Base-by-base conservation (phyloP, 306 rosid genomes). In the Lathyrus oleraceus region DNA sequence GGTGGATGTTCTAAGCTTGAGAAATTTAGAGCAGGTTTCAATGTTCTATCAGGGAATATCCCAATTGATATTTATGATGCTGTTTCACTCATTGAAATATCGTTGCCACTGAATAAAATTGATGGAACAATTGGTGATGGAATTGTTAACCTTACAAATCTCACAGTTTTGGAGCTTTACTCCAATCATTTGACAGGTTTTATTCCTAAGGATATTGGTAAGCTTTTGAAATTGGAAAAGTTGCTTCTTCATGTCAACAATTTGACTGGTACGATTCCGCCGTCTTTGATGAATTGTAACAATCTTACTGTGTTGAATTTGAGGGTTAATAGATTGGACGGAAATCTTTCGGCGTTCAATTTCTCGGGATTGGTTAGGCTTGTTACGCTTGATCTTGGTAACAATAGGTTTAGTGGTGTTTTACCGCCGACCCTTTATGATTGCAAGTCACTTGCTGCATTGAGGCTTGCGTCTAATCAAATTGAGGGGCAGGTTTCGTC, bases 1-100 rank as follows among this genome's bases (percentile, higher is more conserved):
- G 88, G 92, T 30, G 67, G 65, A 4, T 94, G 97, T 76, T 85
- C 91, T 16, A 79, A 66, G 79, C 82, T 94, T 35, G 87, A 81
- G 78, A 71, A 61, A 8, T 87, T 94, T 72, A 74, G 86, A 17
- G 98, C 98, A n/a, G 91, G 97, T 63, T 87, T 84, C 80, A 94
- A 94, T 76, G 2, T 21, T 35, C 87, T 94, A 4, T 13, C 76
- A 0, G 97, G 96, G n/a, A 52, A 58, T 65, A 69, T 94, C 47
- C 99, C 99, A 0, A 63, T 12, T 64, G 97, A 91, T 75, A 60
- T 94, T 61, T 88, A 45, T 75, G 43, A 62, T 66, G 79, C 68
- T 27, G 74, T 61, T 71, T 57, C 84, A 4, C 89, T 94, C 13
- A 65, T 39, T 35, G 87, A 79, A 70, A 51, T 94, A 9, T 94